Conservation (phyloP, 148 eudicot genomes). For the Rhododendron ovatum region DNA sequence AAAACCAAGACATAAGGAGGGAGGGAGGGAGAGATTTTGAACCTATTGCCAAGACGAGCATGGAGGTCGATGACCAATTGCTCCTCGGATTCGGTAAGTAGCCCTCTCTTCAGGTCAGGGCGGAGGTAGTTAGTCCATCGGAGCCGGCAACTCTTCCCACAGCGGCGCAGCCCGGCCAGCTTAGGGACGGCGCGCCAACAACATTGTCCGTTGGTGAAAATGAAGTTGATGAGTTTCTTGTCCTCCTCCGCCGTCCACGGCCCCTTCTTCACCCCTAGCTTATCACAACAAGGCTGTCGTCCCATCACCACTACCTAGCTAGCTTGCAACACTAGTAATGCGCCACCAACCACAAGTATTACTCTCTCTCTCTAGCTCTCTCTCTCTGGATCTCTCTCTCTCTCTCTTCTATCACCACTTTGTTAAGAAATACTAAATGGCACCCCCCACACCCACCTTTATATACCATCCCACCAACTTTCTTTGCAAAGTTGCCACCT, state of each 20-base stretch:
- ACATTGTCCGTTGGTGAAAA: conserved; percentile 85
- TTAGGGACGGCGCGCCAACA: conserved; percentile 97
- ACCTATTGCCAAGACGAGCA: conserved; percentile 98
- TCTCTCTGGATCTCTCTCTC: too few species aligned
- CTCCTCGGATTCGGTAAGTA: conserved; percentile 79
- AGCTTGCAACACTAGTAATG: too few species aligned
- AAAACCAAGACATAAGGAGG: neutral
- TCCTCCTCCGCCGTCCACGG: conserved; percentile 99
- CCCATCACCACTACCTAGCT: conserved; percentile 41
- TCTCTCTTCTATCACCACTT: neutral
- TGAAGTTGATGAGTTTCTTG: conserved; percentile 85
- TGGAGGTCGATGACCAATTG: conserved; percentile 89
- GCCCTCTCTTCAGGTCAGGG: conserved; percentile 84
- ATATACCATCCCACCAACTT: conserved; percentile 21
- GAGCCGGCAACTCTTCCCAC: conserved; percentile 94
- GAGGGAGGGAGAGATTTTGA: neutral
- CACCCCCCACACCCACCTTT: conserved; percentile 27
- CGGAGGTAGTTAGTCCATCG: conserved; percentile 98
- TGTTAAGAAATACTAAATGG: conserved; percentile 19
- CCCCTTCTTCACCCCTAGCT: conserved; percentile 92
- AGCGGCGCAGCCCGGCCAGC: conserved; percentile 83
- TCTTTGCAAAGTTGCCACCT: conserved; percentile 11
- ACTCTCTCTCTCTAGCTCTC: neutral
- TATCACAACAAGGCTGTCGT: conserved; percentile 95
- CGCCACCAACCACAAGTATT: neutral